Evolutionary conservation across 257 asterid genomes (phyloP).

Genomic region (Solanum corneliomulleri): DNA sequence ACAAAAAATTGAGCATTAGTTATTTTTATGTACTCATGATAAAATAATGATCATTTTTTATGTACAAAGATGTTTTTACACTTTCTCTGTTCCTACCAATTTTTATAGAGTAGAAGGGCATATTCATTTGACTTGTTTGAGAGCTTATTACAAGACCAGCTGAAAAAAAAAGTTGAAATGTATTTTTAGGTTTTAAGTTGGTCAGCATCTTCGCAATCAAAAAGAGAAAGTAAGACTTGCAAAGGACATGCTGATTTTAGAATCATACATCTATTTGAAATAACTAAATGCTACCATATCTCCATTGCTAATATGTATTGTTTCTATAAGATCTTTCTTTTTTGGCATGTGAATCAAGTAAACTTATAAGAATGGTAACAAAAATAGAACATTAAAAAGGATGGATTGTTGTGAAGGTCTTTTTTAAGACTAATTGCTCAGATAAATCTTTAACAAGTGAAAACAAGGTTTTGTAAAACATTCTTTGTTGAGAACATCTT

Average conservation of each 20-base stretch:
- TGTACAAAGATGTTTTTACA: neutral
- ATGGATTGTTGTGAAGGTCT: neutral
- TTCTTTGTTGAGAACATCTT: neutral
- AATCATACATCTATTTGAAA: neutral
- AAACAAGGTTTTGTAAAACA: neutral
- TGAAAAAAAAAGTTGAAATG: too few species aligned
- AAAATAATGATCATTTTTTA: too few species aligned
- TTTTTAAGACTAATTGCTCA: neutral
- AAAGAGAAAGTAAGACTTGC: neutral
- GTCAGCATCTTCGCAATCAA: neutral
- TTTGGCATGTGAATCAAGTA: neutral
- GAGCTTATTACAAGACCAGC: neutral
- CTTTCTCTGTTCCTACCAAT: neutral
- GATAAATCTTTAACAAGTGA: neutral
- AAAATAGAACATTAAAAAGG: neutral
- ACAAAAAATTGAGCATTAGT: neutral
- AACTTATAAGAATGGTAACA: neutral
- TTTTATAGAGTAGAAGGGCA: neutral
- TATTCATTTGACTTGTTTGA: too few species aligned
- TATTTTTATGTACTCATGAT: neutral
- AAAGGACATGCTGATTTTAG: neutral
- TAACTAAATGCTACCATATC: neutral
- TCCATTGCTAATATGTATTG: neutral
- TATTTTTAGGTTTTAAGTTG: neutral
- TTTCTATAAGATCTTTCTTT: neutral